phyloP scores from a whole-genome alignment of 192 early-diverging fungal species.

The Dissophora globulifera region DNA sequence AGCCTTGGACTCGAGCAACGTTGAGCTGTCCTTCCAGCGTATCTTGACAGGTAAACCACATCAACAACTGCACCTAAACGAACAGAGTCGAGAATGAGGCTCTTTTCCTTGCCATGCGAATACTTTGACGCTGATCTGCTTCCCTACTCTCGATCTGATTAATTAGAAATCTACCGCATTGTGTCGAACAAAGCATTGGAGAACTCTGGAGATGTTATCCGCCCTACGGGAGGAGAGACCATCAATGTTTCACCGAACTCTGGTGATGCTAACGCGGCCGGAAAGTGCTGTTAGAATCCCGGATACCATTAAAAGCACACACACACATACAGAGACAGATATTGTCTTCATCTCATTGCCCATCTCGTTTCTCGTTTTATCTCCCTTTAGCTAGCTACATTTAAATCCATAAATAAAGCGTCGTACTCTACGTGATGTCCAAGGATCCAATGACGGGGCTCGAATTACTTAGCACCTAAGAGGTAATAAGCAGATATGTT shows the following conservation, averaged over 20 bases:
- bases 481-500: background rate
- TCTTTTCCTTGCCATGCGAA: too few relatives aligned
- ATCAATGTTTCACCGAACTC: conserved; percentile 72
- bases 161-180: conserved; percentile 93
- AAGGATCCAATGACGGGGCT: too few relatives aligned
- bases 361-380: background rate
- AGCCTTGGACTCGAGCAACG: conserved; percentile 95
- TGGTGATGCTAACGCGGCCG: conserved; percentile 67
- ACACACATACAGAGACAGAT: too few relatives aligned
- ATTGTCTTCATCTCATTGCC: background rate
- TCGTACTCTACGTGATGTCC: background rate
- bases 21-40: conserved; percentile 95
- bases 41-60: conserved; percentile 95
- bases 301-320: too few relatives aligned
- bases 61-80: too few relatives aligned
- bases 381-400: background rate
- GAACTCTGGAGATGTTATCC: conserved; percentile 73
- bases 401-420: background rate
- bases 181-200: conserved; percentile 97
- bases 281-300: conserved; percentile 82
- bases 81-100: too few relatives aligned
- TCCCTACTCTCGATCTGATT: too few relatives aligned
- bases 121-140: too few relatives aligned
- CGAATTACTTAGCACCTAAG: background rate
- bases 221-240: conserved; percentile 75